Evolutionary conservation across 2,329 filamentous ascomycete species (phyloP).

Genomic region (Penicillium decumbens): DNA sequence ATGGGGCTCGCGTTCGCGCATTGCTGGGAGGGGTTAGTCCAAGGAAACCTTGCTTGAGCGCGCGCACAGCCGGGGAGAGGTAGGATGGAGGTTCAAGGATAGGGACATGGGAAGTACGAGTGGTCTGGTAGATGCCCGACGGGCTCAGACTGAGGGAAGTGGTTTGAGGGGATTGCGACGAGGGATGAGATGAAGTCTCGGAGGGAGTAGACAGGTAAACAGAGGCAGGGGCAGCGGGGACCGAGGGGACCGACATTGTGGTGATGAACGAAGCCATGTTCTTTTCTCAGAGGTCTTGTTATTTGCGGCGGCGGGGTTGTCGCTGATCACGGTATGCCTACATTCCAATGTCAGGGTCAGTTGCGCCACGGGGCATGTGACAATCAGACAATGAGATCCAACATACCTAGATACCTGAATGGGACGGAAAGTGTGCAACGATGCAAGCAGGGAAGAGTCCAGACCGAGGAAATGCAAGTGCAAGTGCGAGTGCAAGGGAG

Average conservation of each 20-base stretch:
- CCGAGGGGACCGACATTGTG: constrained; percentile 70
- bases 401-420: background rate
- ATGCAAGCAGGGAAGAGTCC: background rate
- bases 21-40: constrained; percentile 58
- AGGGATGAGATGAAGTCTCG: constrained; percentile 19
- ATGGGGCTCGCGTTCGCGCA: constrained; percentile 81
- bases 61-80: constrained; percentile 33
- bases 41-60: constrained; percentile 36
- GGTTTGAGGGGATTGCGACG: constrained; percentile 9
- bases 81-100: constrained; percentile 33
- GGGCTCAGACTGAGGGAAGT: constrained; percentile 21
- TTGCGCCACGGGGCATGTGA: background rate
- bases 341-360: constrained; percentile 23
- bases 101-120: constrained; percentile 29
- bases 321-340: constrained; percentile 24
- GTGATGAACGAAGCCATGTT: constrained; percentile 73
- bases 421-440: background rate
- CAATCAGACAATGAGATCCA: background rate
- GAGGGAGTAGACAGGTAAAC: constrained; percentile 29
- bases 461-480: background rate
- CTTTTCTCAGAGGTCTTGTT: constrained; percentile 10
- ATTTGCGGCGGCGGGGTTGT: constrained; percentile 14
- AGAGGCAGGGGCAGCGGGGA: constrained; percentile 42
- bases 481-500: constrained; percentile 5
- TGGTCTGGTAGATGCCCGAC: constrained; percentile 30